phyloP scores from a whole-genome alignment of 352 stramenopile genomes.

The Phytophthora aleatoria region DNA sequence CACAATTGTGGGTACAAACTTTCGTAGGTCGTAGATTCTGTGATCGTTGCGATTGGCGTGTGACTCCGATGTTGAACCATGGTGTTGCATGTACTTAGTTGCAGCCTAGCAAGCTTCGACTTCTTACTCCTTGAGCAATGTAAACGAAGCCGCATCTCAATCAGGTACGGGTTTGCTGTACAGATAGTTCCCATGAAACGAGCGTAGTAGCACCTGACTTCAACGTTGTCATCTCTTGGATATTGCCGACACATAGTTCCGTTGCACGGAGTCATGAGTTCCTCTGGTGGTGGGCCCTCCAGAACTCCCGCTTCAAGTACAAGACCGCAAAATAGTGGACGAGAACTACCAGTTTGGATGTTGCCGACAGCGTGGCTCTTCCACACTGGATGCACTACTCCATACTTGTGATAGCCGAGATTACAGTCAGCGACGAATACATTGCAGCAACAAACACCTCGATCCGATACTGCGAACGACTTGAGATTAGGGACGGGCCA shows the following conservation, averaged over 20 bases:
- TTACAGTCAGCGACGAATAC: too few relatives aligned
- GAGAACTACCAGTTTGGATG: neutral
- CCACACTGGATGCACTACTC: too few relatives aligned
- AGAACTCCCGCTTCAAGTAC: constrained; percentile 9
- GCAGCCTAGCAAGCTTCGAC: constrained; percentile 25
- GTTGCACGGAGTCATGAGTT: constrained; percentile 27
- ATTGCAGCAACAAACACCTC: too few relatives aligned
- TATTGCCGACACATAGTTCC: constrained; percentile 35
- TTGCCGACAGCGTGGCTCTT: too few relatives aligned
- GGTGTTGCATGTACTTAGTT: neutral
- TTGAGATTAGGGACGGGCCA: too few relatives aligned
- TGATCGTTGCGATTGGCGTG: too few relatives aligned
- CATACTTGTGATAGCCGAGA: too few relatives aligned
- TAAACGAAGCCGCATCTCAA: constrained; percentile 15
- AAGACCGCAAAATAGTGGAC: constrained; percentile 12
- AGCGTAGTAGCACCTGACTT: constrained; percentile 32
- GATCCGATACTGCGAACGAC: too few relatives aligned
- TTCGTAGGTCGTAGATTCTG: too few relatives aligned
- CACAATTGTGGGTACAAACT: too few relatives aligned
- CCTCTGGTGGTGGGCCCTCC: constrained; percentile 8
- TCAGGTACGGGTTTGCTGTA: constrained; percentile 17
- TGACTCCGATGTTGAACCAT: too few relatives aligned
- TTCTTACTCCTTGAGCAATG: neutral
- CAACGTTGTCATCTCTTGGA: neutral
- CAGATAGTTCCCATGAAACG: constrained; percentile 34